These are phyloP conservation scores for Desmodesmus armatus DNA, from an alignment of 139 green algal species.

Conservation along the genomic window DNA sequence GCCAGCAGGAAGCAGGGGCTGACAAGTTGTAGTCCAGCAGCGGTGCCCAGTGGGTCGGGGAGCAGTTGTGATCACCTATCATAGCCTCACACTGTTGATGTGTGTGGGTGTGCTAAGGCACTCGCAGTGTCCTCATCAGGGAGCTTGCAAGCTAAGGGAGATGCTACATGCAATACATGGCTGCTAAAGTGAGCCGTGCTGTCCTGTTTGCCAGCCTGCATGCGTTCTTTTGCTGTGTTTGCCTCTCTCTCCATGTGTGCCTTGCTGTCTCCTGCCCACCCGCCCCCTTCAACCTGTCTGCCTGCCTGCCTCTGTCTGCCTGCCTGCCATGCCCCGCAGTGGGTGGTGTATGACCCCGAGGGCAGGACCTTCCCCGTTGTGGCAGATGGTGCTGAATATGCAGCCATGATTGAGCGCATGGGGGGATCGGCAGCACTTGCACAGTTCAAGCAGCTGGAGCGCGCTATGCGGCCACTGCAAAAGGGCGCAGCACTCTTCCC, in stretches of 20 bases:
- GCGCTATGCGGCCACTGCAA: slow-evolving; percentile 72
- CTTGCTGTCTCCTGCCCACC: background rate
- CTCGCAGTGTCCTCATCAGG: too few species aligned
- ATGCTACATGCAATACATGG: too few species aligned
- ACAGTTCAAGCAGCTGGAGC: slow-evolving; percentile 74
- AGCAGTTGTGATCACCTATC: background rate
- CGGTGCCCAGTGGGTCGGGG: background rate
- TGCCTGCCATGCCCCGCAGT: slow-evolving; percentile 56
- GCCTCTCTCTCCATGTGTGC: background rate
- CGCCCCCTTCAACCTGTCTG: too few species aligned
- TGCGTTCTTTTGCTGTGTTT: background rate
- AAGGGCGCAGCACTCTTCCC: slow-evolving; percentile 74
- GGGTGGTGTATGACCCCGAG: slow-evolving; percentile 81
- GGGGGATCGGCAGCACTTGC: slow-evolving; percentile 58
- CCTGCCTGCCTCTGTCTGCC: background rate
- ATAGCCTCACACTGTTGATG: too few species aligned
- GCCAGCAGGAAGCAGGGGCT: too few species aligned
- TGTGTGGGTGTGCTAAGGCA: too few species aligned
- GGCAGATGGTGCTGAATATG: slow-evolving; percentile 66
- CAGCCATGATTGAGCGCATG: slow-evolving; percentile 60
- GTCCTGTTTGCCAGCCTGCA: too few species aligned
- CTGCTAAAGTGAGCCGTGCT: too few species aligned
- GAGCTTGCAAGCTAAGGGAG: too few species aligned
- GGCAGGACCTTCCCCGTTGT: slow-evolving; percentile 73
- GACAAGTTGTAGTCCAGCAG: too few species aligned